phyloP scores from a whole-genome alignment of 305 asterid genomes.

The Fraxinus ornus region DNA sequence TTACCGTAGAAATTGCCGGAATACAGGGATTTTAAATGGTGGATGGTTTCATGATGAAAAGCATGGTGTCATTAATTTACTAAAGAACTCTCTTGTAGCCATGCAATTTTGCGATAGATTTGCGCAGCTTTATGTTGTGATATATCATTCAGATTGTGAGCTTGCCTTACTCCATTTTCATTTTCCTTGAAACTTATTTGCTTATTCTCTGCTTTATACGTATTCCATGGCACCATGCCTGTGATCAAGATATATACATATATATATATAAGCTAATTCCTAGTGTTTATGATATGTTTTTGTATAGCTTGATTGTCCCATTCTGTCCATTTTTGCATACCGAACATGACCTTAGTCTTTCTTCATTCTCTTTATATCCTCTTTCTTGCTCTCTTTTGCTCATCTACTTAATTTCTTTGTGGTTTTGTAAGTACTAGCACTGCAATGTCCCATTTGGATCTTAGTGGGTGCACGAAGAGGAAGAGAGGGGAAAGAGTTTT shows the following conservation, averaged over 20 bases:
- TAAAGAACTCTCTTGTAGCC: slow-evolving; percentile 21
- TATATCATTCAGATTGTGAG: slow-evolving; percentile 59
- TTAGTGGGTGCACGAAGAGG: slow-evolving; percentile 62
- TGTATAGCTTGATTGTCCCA: background rate
- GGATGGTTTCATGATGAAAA: slow-evolving; percentile 38
- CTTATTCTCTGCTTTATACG: slow-evolving; percentile 29
- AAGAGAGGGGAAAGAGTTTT: slow-evolving; percentile 71
- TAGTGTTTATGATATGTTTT: background rate
- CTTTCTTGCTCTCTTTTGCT: background rate
- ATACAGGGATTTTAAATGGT: slow-evolving; percentile 25
- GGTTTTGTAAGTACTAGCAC: background rate
- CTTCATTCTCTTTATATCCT: slow-evolving; percentile 26
- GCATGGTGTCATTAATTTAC: slow-evolving; percentile 46
- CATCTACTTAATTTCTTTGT: background rate
- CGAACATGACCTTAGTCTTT: background rate
- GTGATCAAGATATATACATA: slow-evolving; percentile 36
- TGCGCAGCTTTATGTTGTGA: slow-evolving; percentile 38
- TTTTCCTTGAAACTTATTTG: slow-evolving; percentile 22
- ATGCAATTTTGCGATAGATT: slow-evolving; percentile 53
- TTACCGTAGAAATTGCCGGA: slow-evolving; percentile 50
- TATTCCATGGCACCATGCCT: slow-evolving; percentile 55
- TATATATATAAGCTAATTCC: no score
- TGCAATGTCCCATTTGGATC: slow-evolving; percentile 57
- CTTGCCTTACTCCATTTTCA: slow-evolving; percentile 31
- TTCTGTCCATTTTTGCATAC: background rate